phyloP scores from a whole-genome alignment of 164 flowering plant genomes.

The Stephania cephalantha region DNA sequence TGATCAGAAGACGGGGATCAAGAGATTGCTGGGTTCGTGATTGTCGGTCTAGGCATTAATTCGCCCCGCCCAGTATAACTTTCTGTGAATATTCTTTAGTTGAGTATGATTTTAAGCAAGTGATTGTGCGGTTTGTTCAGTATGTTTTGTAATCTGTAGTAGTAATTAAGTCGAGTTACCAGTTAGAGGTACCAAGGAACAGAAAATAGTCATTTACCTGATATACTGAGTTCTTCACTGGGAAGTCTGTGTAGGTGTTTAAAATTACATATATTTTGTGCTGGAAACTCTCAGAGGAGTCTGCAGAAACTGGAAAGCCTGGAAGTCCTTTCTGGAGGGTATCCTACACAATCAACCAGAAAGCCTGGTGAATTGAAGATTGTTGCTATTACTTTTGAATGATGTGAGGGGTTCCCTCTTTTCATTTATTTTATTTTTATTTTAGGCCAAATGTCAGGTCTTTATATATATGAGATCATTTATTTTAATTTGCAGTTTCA shows the following conservation, averaged over 20 bases:
- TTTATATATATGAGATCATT: no score
- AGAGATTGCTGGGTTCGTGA: slow-evolving; percentile 34
- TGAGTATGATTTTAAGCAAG: background rate
- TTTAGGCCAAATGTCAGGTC: no score
- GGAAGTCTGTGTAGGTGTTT: background rate
- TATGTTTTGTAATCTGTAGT: background rate
- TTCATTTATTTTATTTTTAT: no score
- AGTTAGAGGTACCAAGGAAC: background rate
- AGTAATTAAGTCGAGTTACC: background rate
- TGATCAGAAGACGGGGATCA: slow-evolving; percentile 63
- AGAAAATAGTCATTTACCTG: background rate
- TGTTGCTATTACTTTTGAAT: no score
- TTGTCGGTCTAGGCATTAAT: background rate
- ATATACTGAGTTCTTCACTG: background rate
- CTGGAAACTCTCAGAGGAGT: no score
- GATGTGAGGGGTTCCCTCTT: no score
- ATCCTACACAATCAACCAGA: no score
- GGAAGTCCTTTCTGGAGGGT: no score
- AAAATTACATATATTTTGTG: background rate
- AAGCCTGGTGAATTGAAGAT: no score
- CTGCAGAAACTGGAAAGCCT: no score
- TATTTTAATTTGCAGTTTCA: no score
- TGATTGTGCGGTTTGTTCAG: background rate
- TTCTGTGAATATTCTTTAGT: slow-evolving; percentile 3
- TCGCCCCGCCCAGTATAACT: background rate